A percentile compares a stretch with the other conserved stretches of the same genome.
These are phyloP conservation scores for Yamadazyma laniorum DNA, from an alignment of 805 yeast species.

Conservation along the genomic window DNA sequence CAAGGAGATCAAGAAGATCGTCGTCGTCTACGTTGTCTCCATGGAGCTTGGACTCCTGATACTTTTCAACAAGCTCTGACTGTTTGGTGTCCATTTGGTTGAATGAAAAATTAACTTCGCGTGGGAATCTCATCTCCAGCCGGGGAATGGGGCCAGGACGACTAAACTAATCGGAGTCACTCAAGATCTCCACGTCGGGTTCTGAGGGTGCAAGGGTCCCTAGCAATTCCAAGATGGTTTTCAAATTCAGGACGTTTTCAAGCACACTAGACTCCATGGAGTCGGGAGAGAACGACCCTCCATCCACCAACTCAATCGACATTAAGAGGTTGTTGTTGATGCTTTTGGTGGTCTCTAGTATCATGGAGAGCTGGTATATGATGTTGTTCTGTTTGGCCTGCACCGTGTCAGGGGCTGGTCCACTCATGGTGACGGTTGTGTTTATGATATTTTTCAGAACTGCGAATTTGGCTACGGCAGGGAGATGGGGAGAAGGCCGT, in stretches of 20 bases:
- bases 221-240: not conserved
- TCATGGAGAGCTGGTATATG: conserved; percentile 33
- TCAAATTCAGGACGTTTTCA: conserved; percentile 1
- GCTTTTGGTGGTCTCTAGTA: conserved; percentile 28
- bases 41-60: conserved; percentile 40
- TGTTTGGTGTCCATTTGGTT: conserved; percentile 31
- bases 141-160: not conserved
- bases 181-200: not conserved
- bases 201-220: not conserved
- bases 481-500: too few relatives aligned
- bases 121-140: not conserved
- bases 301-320: conserved; percentile 17
- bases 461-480: too few relatives aligned
- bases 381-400: conserved; percentile 23
- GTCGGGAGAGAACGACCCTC: not conserved
- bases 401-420: not conserved
- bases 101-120: not conserved
- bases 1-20: conserved; percentile 51
- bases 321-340: conserved; percentile 27
- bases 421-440: not conserved
- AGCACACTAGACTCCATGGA: not conserved
- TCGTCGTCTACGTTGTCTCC: conserved; percentile 28
- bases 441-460: too few relatives aligned
- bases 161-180: not conserved
- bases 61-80: conserved; percentile 39